phyloP scores from a whole-genome alignment of 1,284 basidiomycete genomes.

The Ganoderma multipileum region DNA sequence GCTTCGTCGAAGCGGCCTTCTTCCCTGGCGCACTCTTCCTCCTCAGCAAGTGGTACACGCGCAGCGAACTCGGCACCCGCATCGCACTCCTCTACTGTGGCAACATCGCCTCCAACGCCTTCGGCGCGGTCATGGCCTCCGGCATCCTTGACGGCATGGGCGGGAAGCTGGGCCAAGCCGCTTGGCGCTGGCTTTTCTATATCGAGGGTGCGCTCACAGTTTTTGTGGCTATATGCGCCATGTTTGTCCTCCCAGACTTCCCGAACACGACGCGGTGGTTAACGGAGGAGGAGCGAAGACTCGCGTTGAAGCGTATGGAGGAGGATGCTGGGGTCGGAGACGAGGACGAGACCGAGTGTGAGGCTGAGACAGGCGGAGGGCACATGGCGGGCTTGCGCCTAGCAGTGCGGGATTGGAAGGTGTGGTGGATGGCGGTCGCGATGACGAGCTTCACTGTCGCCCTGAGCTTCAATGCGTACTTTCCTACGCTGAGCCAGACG shows the following conservation, averaged over 20 bases:
- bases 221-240: constrained; percentile 62
- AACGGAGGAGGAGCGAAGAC: constrained; percentile 61
- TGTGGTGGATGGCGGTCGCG: constrained; percentile 71
- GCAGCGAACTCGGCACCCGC: constrained; percentile 71
- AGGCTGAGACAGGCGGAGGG: constrained; percentile 23
- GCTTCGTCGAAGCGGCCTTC: constrained; percentile 74
- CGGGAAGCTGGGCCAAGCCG: constrained; percentile 70
- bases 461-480: constrained; percentile 81
- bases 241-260: constrained; percentile 82
- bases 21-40: constrained; percentile 71
- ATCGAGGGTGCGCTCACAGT: constrained; percentile 74
- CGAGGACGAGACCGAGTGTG: constrained; percentile 44
- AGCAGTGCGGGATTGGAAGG: constrained; percentile 74
- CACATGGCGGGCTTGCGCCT: constrained; percentile 56
- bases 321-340: constrained; percentile 70
- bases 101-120: constrained; percentile 82
- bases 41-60: constrained; percentile 78
- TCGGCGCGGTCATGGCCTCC: constrained; percentile 81
- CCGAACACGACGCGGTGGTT: constrained; percentile 66
- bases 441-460: constrained; percentile 57
- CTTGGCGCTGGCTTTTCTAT: constrained; percentile 82
- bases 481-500: constrained; percentile 73
- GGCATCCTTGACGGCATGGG: constrained; percentile 76
- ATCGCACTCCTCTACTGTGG: constrained; percentile 81
- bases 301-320: constrained; percentile 74